These are phyloP conservation scores for Butyriboletus loyo DNA, from an alignment of 768 basidiomycete genomes.

Conservation along the genomic window DNA sequence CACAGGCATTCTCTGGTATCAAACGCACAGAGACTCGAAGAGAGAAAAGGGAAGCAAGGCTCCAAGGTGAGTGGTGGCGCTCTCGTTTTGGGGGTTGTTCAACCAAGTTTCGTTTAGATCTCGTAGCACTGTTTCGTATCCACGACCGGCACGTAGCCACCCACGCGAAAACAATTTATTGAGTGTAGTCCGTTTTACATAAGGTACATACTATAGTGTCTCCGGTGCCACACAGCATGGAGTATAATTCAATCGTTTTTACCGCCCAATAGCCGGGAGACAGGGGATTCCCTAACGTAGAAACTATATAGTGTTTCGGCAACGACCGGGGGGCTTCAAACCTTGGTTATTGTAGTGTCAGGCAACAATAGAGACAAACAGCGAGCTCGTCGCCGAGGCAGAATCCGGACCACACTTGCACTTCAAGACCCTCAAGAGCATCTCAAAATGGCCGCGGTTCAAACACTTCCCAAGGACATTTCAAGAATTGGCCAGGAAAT, in stretches of 20 bases:
- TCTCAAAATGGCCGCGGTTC: constrained; percentile 58
- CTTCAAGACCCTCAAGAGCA: constrained; percentile 32
- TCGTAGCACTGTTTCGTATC: constrained; percentile 55
- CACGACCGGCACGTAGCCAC: constrained; percentile 20
- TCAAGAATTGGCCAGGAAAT: constrained; percentile 80
- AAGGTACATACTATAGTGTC: constrained; percentile 18
- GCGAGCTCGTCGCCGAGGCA: constrained; percentile 22
- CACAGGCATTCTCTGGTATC: constrained; percentile 82
- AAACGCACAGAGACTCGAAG: constrained; percentile 71
- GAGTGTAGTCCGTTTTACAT: not conserved
- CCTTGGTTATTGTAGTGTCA: constrained; percentile 19
- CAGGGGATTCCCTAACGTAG: not conserved
- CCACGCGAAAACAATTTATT: not conserved
- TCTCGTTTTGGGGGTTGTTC: not conserved
- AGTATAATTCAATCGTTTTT: constrained; percentile 9
- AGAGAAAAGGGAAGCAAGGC: constrained; percentile 74
- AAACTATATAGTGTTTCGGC: constrained; percentile 34
- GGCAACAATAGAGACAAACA: constrained; percentile 22
- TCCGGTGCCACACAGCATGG: not conserved
- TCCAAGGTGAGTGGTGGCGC: constrained; percentile 56
- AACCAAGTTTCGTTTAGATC: constrained; percentile 38
- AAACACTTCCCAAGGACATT: constrained; percentile 80
- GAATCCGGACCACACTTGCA: constrained; percentile 15
- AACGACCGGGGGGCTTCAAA: constrained; percentile 20
- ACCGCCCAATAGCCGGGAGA: not conserved